Conservation (phyloP, 2,329 filamentous ascomycete species). For the Fusarium poae region DNA sequence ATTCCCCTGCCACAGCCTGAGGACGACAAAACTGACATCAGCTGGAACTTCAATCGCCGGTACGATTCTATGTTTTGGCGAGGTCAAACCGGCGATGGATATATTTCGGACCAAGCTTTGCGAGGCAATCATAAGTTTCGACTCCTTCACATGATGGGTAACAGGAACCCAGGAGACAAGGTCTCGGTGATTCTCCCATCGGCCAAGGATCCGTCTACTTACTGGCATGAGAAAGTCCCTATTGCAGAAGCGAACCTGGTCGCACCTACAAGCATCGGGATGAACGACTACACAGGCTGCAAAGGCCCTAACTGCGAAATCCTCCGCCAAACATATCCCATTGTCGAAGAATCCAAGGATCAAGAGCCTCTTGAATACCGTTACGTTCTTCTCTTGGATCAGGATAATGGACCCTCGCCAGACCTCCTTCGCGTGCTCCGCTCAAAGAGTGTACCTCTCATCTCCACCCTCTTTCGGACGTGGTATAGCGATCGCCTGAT, state of each 20-base stretch:
- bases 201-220: constrained; percentile 54
- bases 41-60: constrained; percentile 69
- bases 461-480: constrained; percentile 78
- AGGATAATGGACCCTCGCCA: constrained; percentile 73
- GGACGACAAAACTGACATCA: constrained; percentile 58
- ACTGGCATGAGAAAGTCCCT: constrained; percentile 68
- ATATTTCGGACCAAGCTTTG: constrained; percentile 65
- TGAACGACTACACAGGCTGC: constrained; percentile 70
- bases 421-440: constrained; percentile 73
- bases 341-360: constrained; percentile 56
- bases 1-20: constrained; percentile 70
- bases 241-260: constrained; percentile 66
- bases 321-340: constrained; percentile 51
- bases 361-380: constrained; percentile 71
- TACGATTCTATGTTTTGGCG: constrained; percentile 79
- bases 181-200: constrained; percentile 70
- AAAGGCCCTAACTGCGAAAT: constrained; percentile 58
- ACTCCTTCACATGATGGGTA: constrained; percentile 76
- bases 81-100: constrained; percentile 72
- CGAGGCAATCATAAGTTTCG: constrained; percentile 78
- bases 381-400: constrained; percentile 80
- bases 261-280: constrained; percentile 68
- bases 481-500: constrained; percentile 83
- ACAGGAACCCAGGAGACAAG: constrained; percentile 63
- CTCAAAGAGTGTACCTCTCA: constrained; percentile 76